These are phyloP conservation scores for Aspergillus intermedius DNA, from an alignment of 2,329 filamentous ascomycete genomes.

Conservation along the genomic window DNA sequence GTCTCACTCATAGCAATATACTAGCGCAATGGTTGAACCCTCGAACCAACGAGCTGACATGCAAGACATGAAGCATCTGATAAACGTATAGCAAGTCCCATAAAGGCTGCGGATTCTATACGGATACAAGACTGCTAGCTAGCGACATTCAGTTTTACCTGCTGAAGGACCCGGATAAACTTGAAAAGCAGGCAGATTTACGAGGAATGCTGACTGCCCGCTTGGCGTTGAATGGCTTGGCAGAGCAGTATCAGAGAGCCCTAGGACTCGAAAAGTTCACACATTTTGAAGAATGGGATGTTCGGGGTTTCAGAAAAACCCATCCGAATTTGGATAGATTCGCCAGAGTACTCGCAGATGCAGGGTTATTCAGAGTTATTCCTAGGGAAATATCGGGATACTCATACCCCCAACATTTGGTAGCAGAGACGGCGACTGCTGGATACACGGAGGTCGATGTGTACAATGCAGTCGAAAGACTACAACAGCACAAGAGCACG, in stretches of 20 bases:
- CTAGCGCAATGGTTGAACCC: too few relatives aligned
- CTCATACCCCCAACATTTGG: neutral
- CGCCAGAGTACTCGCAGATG: neutral
- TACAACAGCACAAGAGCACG: neutral
- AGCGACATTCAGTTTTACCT: too few relatives aligned
- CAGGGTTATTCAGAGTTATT: neutral
- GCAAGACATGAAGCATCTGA: too few relatives aligned
- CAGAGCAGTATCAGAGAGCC: neutral
- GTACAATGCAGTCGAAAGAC: neutral
- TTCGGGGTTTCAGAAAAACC: neutral
- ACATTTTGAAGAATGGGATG: neutral
- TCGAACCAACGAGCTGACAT: too few relatives aligned
- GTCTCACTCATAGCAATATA: too few relatives aligned
- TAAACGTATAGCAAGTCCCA: too few relatives aligned
- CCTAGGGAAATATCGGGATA: neutral
- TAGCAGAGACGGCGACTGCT: neutral
- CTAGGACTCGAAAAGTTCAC: neutral
- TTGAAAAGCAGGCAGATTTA: too few relatives aligned
- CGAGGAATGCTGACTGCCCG: neutral
- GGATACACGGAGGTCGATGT: neutral
- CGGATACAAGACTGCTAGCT: too few relatives aligned
- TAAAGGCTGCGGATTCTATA: too few relatives aligned
- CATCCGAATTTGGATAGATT: neutral
- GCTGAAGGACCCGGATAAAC: too few relatives aligned
- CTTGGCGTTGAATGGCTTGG: neutral